Evolutionary conservation across 805 yeast species (phyloP).

Genomic region (Saccharomyces jurei): DNA sequence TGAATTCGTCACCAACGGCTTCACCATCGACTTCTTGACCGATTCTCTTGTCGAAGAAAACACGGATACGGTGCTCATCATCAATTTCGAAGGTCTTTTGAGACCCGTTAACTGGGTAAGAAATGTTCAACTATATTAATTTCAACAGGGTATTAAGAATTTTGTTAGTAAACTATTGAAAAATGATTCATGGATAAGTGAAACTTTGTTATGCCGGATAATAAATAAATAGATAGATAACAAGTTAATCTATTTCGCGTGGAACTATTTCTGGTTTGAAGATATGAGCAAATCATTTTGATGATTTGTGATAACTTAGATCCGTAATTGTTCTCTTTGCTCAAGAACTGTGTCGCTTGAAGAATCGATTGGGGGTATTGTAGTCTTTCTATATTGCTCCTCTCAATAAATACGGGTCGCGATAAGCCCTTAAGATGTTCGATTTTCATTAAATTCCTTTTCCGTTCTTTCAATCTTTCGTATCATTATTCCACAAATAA

Average conservation of each 20-base stretch:
- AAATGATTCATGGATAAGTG: background rate
- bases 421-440: background rate
- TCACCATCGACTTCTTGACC: slow-evolving; percentile 99
- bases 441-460: background rate
- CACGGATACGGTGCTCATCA: slow-evolving; percentile 98
- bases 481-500: background rate
- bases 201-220: background rate
- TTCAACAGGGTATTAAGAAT: background rate
- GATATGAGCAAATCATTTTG: background rate
- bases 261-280: no score
- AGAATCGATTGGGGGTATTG: background rate
- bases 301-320: background rate
- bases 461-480: background rate
- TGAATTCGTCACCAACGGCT: slow-evolving; percentile 96
- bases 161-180: background rate
- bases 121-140: slow-evolving; percentile 76
- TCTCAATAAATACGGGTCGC: background rate
- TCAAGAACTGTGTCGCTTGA: background rate
- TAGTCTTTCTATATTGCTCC: background rate
- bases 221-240: background rate
- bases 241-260: background rate
- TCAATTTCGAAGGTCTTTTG: slow-evolving; percentile 96
- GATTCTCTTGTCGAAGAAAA: slow-evolving; percentile 98
- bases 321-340: background rate
- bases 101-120: slow-evolving; percentile 99